A percentile compares a stretch with the other conserved stretches of the same genome.
These are phyloP conservation scores for Neurospora crassa DNA, from an alignment of 2,329 filamentous ascomycete genomes.

Conservation along the genomic window DNA sequence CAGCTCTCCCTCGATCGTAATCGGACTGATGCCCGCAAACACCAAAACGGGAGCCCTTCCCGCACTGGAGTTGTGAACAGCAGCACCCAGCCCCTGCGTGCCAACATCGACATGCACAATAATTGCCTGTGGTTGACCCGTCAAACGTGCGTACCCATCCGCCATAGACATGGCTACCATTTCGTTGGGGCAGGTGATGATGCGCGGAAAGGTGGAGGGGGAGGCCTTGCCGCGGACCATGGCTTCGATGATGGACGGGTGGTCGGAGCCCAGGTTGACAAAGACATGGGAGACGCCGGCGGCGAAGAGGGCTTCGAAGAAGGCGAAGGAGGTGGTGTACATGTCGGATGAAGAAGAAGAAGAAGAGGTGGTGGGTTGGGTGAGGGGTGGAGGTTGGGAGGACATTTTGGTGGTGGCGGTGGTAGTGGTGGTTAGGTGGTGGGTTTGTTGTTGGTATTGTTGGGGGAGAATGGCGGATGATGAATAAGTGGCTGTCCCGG, in stretches of 20 bases:
- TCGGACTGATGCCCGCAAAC: constrained; percentile 34
- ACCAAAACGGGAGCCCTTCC: constrained; percentile 54
- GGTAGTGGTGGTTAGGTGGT: not conserved
- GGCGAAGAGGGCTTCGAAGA: constrained; percentile 75
- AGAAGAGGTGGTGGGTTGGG: not conserved
- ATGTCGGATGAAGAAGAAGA: constrained; percentile 22
- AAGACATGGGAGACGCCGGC: constrained; percentile 50
- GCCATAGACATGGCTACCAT: constrained; percentile 72
- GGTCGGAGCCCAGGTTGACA: constrained; percentile 52
- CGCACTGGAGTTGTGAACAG: constrained; percentile 61
- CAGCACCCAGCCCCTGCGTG: constrained; percentile 61
- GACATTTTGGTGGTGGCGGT: not conserved
- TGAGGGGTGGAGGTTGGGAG: not conserved
- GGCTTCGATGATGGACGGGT: constrained; percentile 65
- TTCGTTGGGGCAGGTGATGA: constrained; percentile 68
- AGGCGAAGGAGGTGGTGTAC: constrained; percentile 72
- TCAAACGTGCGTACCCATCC: constrained; percentile 60
- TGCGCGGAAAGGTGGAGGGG: constrained; percentile 49
- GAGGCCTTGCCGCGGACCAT: constrained; percentile 61
- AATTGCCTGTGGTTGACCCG: constrained; percentile 57
- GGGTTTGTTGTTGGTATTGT: not conserved
- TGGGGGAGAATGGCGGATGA: not conserved
- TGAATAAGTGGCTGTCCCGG: not conserved
- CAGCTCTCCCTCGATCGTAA: constrained; percentile 33
- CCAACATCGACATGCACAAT: constrained; percentile 68